phyloP scores from a whole-genome alignment of 441 rosid species.

The Pelargonium australe region DNA sequence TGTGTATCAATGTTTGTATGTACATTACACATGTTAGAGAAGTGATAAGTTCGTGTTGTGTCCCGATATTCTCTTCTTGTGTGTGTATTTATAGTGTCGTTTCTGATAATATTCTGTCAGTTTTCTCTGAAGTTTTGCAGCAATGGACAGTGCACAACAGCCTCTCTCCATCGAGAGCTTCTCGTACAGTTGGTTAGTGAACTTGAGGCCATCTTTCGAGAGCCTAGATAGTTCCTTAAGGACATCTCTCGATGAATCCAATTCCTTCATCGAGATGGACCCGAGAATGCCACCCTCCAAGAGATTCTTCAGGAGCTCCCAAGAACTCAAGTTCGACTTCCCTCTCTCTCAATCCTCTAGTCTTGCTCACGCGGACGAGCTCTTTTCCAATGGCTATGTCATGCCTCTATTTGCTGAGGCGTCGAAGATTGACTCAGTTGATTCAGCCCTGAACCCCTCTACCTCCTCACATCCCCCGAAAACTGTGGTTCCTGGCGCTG shows the following conservation, averaged over 20 bases:
- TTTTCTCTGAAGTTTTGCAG: conserved; percentile 7
- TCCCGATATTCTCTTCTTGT: conserved; percentile 3
- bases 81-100: conserved; percentile 8
- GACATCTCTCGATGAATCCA: conserved; percentile 45
- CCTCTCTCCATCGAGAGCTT: conserved; percentile 86
- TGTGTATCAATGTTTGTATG: too few species aligned
- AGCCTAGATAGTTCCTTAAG: conserved; percentile 39
- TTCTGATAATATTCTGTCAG: conserved; percentile 12
- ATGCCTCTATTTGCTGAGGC: conserved; percentile 44
- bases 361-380: conserved; percentile 76
- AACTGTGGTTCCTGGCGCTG: conserved; percentile 23
- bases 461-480: conserved; percentile 27
- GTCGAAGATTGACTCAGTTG: conserved; percentile 28
- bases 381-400: conserved; percentile 70
- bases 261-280: conserved; percentile 90
- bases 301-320: conserved; percentile 63
- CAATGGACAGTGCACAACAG: conserved; percentile 55
- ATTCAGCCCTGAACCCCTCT: conserved; percentile 25
- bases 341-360: conserved; percentile 40
- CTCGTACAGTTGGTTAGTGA: conserved; percentile 81
- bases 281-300: conserved; percentile 82
- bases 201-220: conserved; percentile 57
- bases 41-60: conserved; percentile 11
- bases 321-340: conserved; percentile 79
- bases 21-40: conserved; percentile 3